Evolutionary conservation across 441 rosid genomes (phyloP), one percentile per base, ranked within the genome.

Genomic region (Codiaeum variegatum): DNA sequence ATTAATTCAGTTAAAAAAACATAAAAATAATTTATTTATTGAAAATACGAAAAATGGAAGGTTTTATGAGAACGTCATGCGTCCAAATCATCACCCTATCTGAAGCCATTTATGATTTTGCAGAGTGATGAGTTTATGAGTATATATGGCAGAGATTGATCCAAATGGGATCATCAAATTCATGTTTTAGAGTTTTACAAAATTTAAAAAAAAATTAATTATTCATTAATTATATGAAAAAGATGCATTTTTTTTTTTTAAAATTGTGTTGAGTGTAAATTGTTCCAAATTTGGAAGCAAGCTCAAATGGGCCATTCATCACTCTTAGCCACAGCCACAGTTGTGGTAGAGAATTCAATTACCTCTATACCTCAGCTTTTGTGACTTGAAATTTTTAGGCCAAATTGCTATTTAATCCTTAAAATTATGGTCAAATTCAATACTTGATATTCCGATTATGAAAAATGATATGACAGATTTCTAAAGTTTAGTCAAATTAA

Each of bases 21-120:
- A 32, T 32, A 32, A 32, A 5, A 32, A 32, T 5, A 32, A 32
- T 5, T 32, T 2, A 60, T 60, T 60, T 15, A 60, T 60, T 60
- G 63, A 15, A 29, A 60, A 31, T 15, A 49, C 19, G 7, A 6
- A 44, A 5, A 9, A 62, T n/a, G 4, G 4, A 64, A 42, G 66
- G 66, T 28, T 59, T 72, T 32, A 54, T 76, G 82, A 77, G 82
- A 68, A 79, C 51, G 70, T 7, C 55, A 72, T 12, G 67, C 2
- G 32, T 26, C 62, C 44, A 24, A 31, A 58, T 26, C 42, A n/a
- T n/a, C 63, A 72, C 82, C 75, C 44, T 77, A 75, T 82, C 83
- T 62, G 9, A 18, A 23, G 23, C 11, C 40, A 9, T 73, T 72
- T 74, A 76, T 60, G 21, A 31, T 74, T 69, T 51, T 62, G n/a